Evolutionary conservation across 805 yeast genomes (phyloP).

Genomic region (Grigorovia jiainica): DNA sequence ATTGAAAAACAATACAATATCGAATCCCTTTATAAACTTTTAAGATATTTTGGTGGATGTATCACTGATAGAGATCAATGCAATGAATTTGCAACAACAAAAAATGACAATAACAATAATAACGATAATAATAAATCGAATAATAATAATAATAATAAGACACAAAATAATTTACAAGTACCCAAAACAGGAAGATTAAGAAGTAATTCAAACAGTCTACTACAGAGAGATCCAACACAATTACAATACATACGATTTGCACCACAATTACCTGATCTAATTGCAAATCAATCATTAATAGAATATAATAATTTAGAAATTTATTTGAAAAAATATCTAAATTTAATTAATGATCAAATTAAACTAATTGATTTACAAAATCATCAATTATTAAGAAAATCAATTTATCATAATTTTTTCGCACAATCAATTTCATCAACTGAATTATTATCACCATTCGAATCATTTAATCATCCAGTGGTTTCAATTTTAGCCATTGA

Average conservation of each 20-base stretch:
- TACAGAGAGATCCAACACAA: conserved; percentile 26
- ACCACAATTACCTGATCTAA: conserved; percentile 29
- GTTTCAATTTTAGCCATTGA: conserved; percentile 63
- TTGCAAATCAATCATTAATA: not conserved
- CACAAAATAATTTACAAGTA: not conserved
- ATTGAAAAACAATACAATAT: conserved; percentile 17
- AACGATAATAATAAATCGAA: not conserved
- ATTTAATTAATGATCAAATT: conserved; percentile 11
- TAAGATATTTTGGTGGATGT: conserved; percentile 28
- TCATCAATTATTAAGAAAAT: conserved; percentile 30
- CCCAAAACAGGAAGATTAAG: conserved; percentile 8
- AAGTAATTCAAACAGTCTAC: conserved; percentile 25
- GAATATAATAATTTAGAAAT: conserved; percentile 31
- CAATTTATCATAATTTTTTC: conserved; percentile 49
- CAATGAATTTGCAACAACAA: conserved; percentile 11
- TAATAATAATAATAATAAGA: not conserved
- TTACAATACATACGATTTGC: conserved; percentile 43
- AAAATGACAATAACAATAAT: no score
- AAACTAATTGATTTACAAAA: conserved; percentile 7
- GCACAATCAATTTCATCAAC: conserved; percentile 48
- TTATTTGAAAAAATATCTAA: conserved; percentile 27
- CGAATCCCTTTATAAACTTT: conserved; percentile 24
- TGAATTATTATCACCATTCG: conserved; percentile 60
- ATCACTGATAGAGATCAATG: conserved; percentile 28
- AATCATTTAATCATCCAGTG: conserved; percentile 80